Conservation (phyloP, 1,284 basidiomycete species). For the Irpex sp. region DNA sequence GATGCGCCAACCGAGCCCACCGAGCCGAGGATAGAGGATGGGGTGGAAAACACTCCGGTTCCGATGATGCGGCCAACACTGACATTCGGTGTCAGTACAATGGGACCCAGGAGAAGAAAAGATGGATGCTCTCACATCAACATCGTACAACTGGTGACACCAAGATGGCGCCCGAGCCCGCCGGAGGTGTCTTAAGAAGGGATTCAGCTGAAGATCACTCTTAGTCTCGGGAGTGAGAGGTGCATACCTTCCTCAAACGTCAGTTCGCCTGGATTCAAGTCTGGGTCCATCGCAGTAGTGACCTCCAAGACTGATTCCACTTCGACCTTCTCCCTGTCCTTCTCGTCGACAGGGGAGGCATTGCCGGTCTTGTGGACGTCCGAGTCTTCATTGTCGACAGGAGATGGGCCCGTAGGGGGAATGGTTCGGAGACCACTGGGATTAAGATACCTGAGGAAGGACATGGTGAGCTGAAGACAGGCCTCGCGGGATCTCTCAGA, state of each 20-base stretch:
- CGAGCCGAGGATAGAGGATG: conserved; percentile 56
- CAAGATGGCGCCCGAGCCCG: conserved; percentile 28
- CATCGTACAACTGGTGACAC: conserved; percentile 28
- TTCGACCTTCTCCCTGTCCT: neutral
- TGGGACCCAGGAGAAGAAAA: neutral
- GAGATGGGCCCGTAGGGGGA: too few relatives aligned
- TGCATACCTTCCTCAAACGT: conserved; percentile 21
- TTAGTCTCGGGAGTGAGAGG: neutral
- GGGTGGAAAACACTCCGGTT: conserved; percentile 63
- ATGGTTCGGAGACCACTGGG: neutral
- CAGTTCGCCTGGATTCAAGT: conserved; percentile 16
- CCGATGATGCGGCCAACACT: conserved; percentile 55
- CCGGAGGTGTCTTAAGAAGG: conserved; percentile 23
- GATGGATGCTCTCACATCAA: conserved; percentile 19
- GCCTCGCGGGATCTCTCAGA: neutral
- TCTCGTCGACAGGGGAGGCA: neutral
- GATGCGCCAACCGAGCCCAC: conserved; percentile 64
- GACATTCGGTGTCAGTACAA: conserved; percentile 21
- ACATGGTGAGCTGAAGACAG: neutral
- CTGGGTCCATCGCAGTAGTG: conserved; percentile 1
- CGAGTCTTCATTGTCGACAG: neutral
- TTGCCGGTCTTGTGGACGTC: neutral
- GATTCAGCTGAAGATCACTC: neutral
- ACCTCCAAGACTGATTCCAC: neutral
- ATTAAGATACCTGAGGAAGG: neutral